These are phyloP conservation scores for Chromosphaera perkinsii DNA, from an alignment of 208 protist genomes.

Conservation along the genomic window DNA sequence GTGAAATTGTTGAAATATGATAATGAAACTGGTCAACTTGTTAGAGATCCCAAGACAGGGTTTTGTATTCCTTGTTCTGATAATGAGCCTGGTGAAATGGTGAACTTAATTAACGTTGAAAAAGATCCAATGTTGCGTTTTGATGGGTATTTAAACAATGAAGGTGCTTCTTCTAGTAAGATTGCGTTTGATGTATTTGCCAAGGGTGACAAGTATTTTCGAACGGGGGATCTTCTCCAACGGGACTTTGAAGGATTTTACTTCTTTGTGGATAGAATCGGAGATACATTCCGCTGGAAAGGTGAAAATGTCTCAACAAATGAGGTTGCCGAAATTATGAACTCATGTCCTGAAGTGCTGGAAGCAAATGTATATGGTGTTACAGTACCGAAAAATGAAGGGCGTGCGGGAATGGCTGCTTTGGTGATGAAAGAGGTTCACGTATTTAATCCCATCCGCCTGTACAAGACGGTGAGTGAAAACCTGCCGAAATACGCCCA, in stretches of 20 bases:
- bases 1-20: conserved; percentile 27
- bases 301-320: conserved; percentile 53
- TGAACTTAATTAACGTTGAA: conserved; percentile 29
- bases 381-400: background rate
- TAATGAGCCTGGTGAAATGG: conserved; percentile 31
- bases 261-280: conserved; percentile 18
- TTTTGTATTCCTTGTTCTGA: conserved; percentile 29
- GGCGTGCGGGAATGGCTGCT: conserved; percentile 41
- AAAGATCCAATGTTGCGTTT: conserved; percentile 27
- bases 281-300: conserved; percentile 55
- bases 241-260: conserved; percentile 21
- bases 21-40: conserved; percentile 22
- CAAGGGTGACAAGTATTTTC: conserved; percentile 45
- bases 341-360: background rate
- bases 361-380: conserved; percentile 1
- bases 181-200: conserved; percentile 29
- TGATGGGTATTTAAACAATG: conserved; percentile 28
- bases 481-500: conserved; percentile 31
- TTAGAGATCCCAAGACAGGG: conserved; percentile 41
- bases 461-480: conserved; percentile 15
- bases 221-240: conserved; percentile 36
- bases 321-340: conserved; percentile 38
- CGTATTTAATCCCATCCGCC: background rate
- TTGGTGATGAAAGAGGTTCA: conserved; percentile 7
- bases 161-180: conserved; percentile 2